Evolutionary conservation across 169 alveolate genomes (phyloP), one percentile per base, ranked within the genome.

Genomic region (Cryptosporidium ryanae): DNA sequence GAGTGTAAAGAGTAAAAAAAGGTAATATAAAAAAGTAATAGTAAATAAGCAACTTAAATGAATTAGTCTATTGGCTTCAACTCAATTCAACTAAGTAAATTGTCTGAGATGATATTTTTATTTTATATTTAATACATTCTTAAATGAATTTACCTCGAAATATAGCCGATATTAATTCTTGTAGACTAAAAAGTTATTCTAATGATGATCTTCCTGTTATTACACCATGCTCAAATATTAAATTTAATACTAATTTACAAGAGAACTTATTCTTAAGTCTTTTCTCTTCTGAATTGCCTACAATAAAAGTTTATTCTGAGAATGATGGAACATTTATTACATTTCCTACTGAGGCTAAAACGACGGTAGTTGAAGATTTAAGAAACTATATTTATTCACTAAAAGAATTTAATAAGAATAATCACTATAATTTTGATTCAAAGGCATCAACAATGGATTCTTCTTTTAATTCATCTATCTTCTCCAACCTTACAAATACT

Each of bases 381-480:
- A 76, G 59, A 48, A 32, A 34, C 15, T 38, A 44, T 49, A 38
- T 76, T 5, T 25, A 18, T 18, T 38, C 59, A 18, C 25, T 59
- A 55, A 68, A n/a, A 52, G 64, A 57, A 21, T 21, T 12, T 27
- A 76, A 76, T 49, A 76, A 70, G 43, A 21, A 46, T 5, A 44
- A 31, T 15, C 8, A 57, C 15, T 34, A 25, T 7, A 76, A 71
- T 59, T 2, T 76, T 38, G 64, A 76, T 18, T 76, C 87, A 1
- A 63, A 76, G 17, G 71, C 87, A 43, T 76, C 87, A 18, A 76
- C 87, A 32, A 29, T 76, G 32, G 87, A 76, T 25, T 76, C 71
- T 17, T 29, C 46, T 25, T 32, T 55, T 32, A 70, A 52, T 54
- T 52, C 52, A 29, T n/a, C 59, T 7, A n/a, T 5, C 44, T 32